Conservation (phyloP, 2,329 filamentous ascomycete species). For the Microsporum canis region DNA sequence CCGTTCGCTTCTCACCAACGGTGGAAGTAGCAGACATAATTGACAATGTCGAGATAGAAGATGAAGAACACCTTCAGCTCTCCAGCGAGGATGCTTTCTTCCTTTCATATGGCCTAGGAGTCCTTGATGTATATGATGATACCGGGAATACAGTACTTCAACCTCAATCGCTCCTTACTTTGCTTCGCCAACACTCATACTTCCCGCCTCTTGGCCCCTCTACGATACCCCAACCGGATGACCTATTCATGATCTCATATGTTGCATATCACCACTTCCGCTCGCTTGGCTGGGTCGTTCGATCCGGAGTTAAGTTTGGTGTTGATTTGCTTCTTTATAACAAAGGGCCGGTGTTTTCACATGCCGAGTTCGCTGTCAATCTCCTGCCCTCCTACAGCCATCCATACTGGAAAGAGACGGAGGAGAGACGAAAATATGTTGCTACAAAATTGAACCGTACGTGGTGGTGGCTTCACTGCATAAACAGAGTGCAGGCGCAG, state of each 20-base stretch:
- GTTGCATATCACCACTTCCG: slow-evolving; percentile 92
- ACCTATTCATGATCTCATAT: slow-evolving; percentile 77
- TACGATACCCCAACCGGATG: slow-evolving; percentile 54
- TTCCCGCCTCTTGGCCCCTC: slow-evolving; percentile 47
- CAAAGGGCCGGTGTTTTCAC: slow-evolving; percentile 83
- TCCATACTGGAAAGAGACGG: slow-evolving; percentile 52
- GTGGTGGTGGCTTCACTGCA: slow-evolving; percentile 58
- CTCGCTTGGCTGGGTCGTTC: slow-evolving; percentile 86
- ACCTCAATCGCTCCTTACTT: slow-evolving; percentile 47
- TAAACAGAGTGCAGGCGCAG: slow-evolving; percentile 80
- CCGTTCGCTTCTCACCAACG: slow-evolving; percentile 57
- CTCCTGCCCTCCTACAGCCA: slow-evolving; percentile 73
- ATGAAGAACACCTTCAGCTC: slow-evolving; percentile 82
- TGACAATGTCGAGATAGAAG: slow-evolving; percentile 23
- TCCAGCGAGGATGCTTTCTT: slow-evolving; percentile 88
- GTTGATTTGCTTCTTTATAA: slow-evolving; percentile 93
- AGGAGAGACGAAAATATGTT: slow-evolving; percentile 40
- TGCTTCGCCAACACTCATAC: slow-evolving; percentile 59
- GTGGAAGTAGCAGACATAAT: slow-evolving; percentile 50
- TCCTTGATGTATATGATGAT: slow-evolving; percentile 47
- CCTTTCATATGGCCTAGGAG: slow-evolving; percentile 67
- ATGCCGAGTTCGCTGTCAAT: slow-evolving; percentile 83
- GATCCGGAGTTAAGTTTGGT: slow-evolving; percentile 86
- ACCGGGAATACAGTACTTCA: slow-evolving; percentile 34
- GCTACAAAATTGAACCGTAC: slow-evolving; percentile 35